Conservation (phyloP, 2,329 filamentous ascomycete genomes). For the Fusarium sp. region DNA sequence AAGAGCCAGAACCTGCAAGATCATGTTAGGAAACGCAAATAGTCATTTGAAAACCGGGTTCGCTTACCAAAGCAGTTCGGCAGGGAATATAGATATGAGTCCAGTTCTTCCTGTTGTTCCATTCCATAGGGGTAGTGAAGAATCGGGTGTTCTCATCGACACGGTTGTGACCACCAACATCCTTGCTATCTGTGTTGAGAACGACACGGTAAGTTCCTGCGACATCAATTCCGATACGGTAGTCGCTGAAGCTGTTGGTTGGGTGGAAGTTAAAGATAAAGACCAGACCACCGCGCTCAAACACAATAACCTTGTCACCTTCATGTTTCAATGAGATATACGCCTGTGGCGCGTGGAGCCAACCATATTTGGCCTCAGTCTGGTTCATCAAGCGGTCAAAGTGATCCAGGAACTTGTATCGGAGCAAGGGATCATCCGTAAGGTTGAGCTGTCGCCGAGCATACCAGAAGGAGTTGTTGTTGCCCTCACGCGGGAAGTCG, state of each 20-base stretch:
- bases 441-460: constrained; percentile 94
- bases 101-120: constrained; percentile 92
- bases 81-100: constrained; percentile 90
- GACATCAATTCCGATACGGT: constrained; percentile 87
- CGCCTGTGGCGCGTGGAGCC: constrained; percentile 86
- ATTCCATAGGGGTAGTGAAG: constrained; percentile 89
- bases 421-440: constrained; percentile 83
- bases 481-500: constrained; percentile 94
- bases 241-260: constrained; percentile 86
- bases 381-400: constrained; percentile 94
- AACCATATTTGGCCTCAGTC: constrained; percentile 88
- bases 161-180: constrained; percentile 82
- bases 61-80: constrained; percentile 81
- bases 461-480: constrained; percentile 94
- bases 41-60: background rate
- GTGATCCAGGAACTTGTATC: constrained; percentile 91
- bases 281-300: constrained; percentile 88
- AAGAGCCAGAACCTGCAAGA: constrained; percentile 62
- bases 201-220: constrained; percentile 88
- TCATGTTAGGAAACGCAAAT: background rate
- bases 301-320: constrained; percentile 92
- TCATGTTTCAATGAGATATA: constrained; percentile 96
- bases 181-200: constrained; percentile 80
- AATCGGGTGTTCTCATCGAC: constrained; percentile 85
- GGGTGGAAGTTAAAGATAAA: constrained; percentile 98